These are phyloP conservation scores for Lenzites betulinus DNA, from an alignment of 768 basidiomycete species.

Conservation along the genomic window DNA sequence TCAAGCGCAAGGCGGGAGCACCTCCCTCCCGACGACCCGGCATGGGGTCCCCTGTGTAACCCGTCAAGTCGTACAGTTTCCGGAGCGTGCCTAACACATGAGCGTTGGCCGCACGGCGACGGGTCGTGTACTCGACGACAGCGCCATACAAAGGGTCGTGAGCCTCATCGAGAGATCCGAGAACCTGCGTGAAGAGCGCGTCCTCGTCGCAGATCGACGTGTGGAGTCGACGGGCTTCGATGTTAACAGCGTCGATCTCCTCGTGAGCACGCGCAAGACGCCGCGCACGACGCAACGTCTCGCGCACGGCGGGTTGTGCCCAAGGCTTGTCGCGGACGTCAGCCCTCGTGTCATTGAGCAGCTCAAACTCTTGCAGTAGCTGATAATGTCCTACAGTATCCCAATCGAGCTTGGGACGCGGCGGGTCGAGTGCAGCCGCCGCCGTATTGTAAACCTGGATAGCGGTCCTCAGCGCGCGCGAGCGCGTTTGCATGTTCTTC, in stretches of 20 bases:
- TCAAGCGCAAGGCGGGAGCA: background rate
- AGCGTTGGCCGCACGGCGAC: slow-evolving; percentile 3
- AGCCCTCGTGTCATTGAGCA: slow-evolving; percentile 30
- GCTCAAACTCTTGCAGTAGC: slow-evolving; percentile 33
- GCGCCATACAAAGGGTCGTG: background rate
- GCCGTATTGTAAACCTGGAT: slow-evolving; percentile 32
- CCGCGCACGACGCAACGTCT: slow-evolving; percentile 20
- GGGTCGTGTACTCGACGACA: slow-evolving; percentile 3
- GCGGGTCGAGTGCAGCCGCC: slow-evolving; percentile 26
- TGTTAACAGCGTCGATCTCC: slow-evolving; percentile 26
- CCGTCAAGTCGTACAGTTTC: background rate
- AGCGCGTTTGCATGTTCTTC: no score
- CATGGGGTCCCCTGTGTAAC: slow-evolving; percentile 6
- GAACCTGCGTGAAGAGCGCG: background rate
- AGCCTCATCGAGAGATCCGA: background rate
- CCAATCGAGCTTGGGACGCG: slow-evolving; percentile 27
- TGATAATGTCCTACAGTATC: slow-evolving; percentile 27
- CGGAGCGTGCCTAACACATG: slow-evolving; percentile 1
- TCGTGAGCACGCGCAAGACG: slow-evolving; percentile 25
- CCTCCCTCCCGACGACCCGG: background rate
- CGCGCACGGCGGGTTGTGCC: slow-evolving; percentile 28
- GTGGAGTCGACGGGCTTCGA: slow-evolving; percentile 31
- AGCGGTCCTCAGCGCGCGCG: slow-evolving; percentile 26
- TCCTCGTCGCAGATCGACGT: slow-evolving; percentile 29
- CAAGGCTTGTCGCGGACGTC: slow-evolving; percentile 31